These are phyloP conservation scores for Oryza nivara DNA, from an alignment of 176 grass and related monocot species.

Conservation along the genomic window DNA sequence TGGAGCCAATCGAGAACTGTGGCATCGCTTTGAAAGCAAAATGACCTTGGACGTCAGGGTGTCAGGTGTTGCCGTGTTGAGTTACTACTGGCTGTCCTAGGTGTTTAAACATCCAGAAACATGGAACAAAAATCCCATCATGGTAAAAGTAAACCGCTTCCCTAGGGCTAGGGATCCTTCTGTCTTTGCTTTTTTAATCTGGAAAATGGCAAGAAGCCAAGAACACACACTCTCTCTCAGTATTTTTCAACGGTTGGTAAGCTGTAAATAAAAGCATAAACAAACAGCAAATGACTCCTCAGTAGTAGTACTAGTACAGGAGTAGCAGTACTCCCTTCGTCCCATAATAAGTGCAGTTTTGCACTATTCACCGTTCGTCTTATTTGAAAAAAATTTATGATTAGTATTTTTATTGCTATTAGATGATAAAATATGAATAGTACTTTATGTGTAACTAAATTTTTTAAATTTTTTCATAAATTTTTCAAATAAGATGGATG, in stretches of 20 bases:
- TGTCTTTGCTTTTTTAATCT: constrained; percentile 4
- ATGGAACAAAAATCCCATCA: constrained; percentile 49
- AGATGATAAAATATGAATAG: no score
- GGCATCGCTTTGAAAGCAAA: background rate
- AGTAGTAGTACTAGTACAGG: background rate
- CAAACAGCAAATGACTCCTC: constrained; percentile 48
- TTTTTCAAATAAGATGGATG: no score
- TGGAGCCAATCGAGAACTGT: constrained; percentile 1
- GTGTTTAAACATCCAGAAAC: constrained; percentile 24
- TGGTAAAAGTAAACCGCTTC: constrained; percentile 39
- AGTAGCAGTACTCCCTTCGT: no score
- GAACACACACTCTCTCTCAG: background rate
- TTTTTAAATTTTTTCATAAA: no score
- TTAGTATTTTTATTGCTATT: no score
- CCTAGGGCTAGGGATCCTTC: constrained; percentile 50
- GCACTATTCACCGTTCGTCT: no score
- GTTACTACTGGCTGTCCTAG: background rate
- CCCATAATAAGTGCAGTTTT: no score
- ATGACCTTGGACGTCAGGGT: constrained; percentile 24
- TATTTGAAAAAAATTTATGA: no score
- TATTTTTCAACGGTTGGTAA: constrained; percentile 64
- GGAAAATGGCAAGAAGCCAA: constrained; percentile 3
- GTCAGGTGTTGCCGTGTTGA: constrained; percentile 14
- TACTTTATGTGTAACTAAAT: no score
- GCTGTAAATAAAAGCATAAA: constrained; percentile 45